Evolutionary conservation across 164 flowering plant species (phyloP).

Genomic region (Kingdonia uniflora): DNA sequence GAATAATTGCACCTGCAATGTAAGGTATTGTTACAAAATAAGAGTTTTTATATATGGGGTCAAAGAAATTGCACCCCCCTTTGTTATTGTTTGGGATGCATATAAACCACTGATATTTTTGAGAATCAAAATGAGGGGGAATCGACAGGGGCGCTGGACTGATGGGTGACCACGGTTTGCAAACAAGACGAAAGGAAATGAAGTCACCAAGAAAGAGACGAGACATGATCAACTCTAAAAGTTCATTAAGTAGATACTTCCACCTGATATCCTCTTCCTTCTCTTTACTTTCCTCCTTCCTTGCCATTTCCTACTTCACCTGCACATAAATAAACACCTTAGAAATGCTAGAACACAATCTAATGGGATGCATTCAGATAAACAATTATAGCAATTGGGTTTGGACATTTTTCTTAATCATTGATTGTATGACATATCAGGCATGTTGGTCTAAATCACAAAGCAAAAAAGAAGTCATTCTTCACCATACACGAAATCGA

Average conservation of each 20-base stretch:
- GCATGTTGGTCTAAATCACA: no score
- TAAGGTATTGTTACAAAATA: background rate
- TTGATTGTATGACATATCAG: no score
- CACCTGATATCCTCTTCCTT: no score
- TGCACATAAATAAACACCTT: no score
- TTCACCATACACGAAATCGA: background rate
- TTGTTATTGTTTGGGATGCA: background rate
- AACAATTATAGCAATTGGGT: no score
- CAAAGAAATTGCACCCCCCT: background rate
- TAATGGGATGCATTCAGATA: no score
- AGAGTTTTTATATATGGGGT: background rate
- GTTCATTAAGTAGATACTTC: no score
- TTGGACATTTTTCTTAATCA: no score
- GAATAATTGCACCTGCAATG: background rate
- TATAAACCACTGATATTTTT: background rate
- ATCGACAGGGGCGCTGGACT: background rate
- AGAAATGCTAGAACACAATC: no score
- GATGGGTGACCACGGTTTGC: background rate
- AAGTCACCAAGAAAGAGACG: conserved; percentile 1
- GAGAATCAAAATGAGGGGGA: background rate
- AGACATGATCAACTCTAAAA: background rate
- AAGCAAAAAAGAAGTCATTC: background rate
- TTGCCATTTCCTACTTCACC: no score
- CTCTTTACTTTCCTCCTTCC: no score
- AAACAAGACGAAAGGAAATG: background rate